These are phyloP conservation scores for Alternaria triticimaculans DNA, from an alignment of 2,329 filamentous ascomycete species.

Conservation along the genomic window DNA sequence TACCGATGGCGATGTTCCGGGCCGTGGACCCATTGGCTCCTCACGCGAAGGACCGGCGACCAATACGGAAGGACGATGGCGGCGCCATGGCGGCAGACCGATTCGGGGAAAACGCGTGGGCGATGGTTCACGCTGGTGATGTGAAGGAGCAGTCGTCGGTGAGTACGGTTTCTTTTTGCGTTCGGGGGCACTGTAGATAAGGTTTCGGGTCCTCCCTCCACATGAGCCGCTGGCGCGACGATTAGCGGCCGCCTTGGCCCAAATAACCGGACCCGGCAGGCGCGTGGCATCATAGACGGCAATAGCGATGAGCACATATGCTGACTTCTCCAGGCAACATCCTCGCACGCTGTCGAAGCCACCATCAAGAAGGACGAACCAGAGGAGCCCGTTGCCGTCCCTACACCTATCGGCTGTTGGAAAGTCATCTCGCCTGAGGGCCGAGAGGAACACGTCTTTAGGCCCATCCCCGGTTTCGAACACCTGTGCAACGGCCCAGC, in stretches of 20 bases:
- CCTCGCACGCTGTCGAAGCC: not conserved
- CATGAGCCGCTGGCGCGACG: not conserved
- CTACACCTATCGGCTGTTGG: constrained; percentile 27
- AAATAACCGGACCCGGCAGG: constrained; percentile 1
- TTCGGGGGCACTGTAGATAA: constrained; percentile 13
- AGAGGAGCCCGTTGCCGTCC: constrained; percentile 12
- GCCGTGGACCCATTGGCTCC: not conserved
- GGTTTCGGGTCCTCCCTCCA: constrained; percentile 11
- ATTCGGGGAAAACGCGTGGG: constrained; percentile 10
- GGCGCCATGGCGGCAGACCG: not conserved
- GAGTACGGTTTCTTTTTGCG: constrained; percentile 5
- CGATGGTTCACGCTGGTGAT: not conserved
- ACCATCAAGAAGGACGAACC: constrained; percentile 1
- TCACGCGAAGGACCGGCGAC: not conserved
- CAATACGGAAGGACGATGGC: not conserved
- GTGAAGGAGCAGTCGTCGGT: not conserved
- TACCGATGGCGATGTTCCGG: constrained; percentile 14
- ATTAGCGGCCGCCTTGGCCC: not conserved
- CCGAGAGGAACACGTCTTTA: constrained; percentile 25
- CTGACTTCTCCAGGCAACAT: constrained; percentile 7
- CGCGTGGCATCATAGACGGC: not conserved
- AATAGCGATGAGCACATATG: constrained; percentile 1
- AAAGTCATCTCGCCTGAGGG: constrained; percentile 30
- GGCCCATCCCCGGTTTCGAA: constrained; percentile 34
- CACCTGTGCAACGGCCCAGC: constrained; percentile 24